These are phyloP conservation scores for Zygoascus bituminiphila DNA, from an alignment of 805 yeast genomes.

Conservation along the genomic window DNA sequence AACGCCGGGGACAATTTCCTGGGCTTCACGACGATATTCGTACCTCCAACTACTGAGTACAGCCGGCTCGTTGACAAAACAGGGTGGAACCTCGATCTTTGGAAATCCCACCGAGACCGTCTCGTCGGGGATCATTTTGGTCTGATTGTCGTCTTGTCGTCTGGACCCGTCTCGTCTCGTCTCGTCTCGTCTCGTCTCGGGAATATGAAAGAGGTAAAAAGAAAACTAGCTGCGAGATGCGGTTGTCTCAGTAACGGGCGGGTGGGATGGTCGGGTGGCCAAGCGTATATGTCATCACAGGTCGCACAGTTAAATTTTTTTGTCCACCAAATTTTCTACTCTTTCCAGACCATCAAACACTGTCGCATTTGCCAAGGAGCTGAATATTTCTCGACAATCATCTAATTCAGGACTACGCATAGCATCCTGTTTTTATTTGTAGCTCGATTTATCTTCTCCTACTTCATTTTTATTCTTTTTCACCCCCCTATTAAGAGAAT, in stretches of 20 bases:
- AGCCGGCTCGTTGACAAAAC: conserved; percentile 21
- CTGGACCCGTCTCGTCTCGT: too few species aligned
- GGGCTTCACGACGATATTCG: conserved; percentile 33
- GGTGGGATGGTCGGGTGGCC: neutral
- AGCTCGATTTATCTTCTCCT: neutral
- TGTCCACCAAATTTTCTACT: neutral
- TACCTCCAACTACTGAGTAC: conserved; percentile 24
- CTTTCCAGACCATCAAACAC: neutral
- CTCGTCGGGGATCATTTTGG: neutral
- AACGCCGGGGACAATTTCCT: conserved; percentile 33
- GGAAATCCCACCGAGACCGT: conserved; percentile 11
- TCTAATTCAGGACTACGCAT: neutral
- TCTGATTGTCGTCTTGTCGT: too few species aligned
- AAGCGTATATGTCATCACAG: neutral
- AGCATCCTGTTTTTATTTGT: neutral
- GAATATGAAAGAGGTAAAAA: neutral
- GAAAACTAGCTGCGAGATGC: neutral
- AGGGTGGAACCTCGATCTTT: conserved; percentile 23
- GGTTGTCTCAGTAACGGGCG: neutral
- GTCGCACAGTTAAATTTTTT: neutral
- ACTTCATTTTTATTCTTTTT: neutral
- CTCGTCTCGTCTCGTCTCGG: neutral
- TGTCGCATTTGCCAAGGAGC: neutral
- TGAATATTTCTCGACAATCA: neutral
- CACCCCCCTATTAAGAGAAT: neutral